Base-by-base conservation (phyloP, 176 grass and related monocot species). In the Lolium multiflorum region DNA sequence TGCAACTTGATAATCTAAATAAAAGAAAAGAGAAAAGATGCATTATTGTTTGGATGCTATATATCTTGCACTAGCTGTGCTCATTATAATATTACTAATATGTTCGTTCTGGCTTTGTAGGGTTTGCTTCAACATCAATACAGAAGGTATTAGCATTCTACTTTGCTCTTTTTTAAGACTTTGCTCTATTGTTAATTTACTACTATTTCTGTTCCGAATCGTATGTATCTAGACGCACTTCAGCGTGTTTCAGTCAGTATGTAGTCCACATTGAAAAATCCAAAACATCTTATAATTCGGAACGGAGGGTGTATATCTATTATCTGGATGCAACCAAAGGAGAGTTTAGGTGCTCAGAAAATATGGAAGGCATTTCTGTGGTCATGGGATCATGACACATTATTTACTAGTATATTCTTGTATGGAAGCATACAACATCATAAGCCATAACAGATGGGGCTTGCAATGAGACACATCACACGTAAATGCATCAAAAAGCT, bases 101-200 rank as follows among this genome's bases (percentile, higher is more conserved):
- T 50, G 18, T 50, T 91, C 80, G 37, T 87, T 85, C 46, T 89
- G 25, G 6, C 57, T 85, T 94, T 94, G 84, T 76, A 94, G 89
- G 81, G 11, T 81, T 92, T 54, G 54, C 81, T 79, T 87, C 90
- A 84, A 79, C 81, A 14, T 39, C 84, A 86, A 85, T 78, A 70
- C 80, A 85, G 61, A 94, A 94, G 87, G 87, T 94, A 92, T 55
- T 70, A 82, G 31, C 74, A 82, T 52, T 81, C 41, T 68, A 72
- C 60, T 70, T 69, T 74, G 87, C 82, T 72, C 59, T 65, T 65
- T 65, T 65, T 31, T 28, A 64, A 64, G 24, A 64, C 31, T 61
- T 68, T 66, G 83, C 82, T 71, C 49, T 16, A 71, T 41, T 81
- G 57, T 57, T 25, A 80, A 62, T 54, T 48, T 77, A 67, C 14